Evolutionary conservation across 805 yeast species (phyloP), one percentile per base, ranked within the genome.

Genomic region (Hanseniaspora opuntiae): DNA sequence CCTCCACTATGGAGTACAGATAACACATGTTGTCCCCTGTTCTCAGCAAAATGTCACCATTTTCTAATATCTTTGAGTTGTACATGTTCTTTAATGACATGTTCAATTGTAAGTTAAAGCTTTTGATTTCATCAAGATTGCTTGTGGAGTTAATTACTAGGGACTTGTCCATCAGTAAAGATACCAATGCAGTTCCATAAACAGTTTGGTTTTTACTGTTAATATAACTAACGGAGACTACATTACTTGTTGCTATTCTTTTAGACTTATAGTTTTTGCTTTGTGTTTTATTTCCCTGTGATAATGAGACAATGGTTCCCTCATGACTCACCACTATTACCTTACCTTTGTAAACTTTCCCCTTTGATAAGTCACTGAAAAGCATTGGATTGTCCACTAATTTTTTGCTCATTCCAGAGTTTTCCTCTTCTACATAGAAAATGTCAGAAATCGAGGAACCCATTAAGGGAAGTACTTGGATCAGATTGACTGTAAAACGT

Each of bases 41-140:
- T 58, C 87, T 73, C 2, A 86, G 65, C 30, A 78, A 70, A 2
- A 80, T 65, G 53, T 79, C 84, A 17, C 84, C 82, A 39, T 78
- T 74, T 22, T 72, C 71, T 16, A 80, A 63, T 0, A 73, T 65
- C 1, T 77, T 69, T 54, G 79, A 71, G 55, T 70, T 71, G n/a
- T 59, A 58, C 9, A 74, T 69, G 57, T 60, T 76, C 24, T 60
- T 59, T 0, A 75, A 63, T 25, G 72, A 74, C 25, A 75, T 52
- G 1, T 68, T 59, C 40, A 68, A 68, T 3, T 79, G 77, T 17
- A 78, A 60, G 19, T 72, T 67, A 54, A 78, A 60, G 28, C 73
- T 71, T 10, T 74, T 64, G 8, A 83, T 66, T 48, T 84, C 93
- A 37, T 73, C 71, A 54, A 86, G 66, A 3, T 84, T 74, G 0